These are phyloP conservation scores for Tetrapisispora iriomotensis DNA, from an alignment of 805 yeast species.

Conservation along the genomic window DNA sequence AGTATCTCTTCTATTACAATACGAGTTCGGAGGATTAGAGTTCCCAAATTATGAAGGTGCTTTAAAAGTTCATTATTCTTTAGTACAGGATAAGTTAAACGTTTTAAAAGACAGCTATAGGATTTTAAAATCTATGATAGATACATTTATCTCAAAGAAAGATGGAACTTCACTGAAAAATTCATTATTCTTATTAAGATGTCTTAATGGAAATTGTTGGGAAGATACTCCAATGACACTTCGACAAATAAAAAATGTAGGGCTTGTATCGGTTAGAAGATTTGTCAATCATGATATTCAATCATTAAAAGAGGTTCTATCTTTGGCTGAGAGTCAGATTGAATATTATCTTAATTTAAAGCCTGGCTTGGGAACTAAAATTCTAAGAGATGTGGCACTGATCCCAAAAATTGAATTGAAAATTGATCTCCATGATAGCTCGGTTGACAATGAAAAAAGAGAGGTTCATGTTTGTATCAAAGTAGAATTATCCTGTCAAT, in stretches of 20 bases:
- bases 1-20: constrained; percentile 36
- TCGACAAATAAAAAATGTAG: constrained; percentile 41
- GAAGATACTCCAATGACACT: constrained; percentile 37
- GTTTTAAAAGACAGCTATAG: constrained; percentile 36
- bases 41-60: constrained; percentile 38
- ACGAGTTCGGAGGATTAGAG: constrained; percentile 41
- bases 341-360: constrained; percentile 35
- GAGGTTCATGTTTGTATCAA: constrained; percentile 11
- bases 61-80: constrained; percentile 29
- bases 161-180: constrained; percentile 36
- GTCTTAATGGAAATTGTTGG: constrained; percentile 41
- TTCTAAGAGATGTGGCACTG: constrained; percentile 26
- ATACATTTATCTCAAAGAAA: constrained; percentile 32
- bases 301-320: constrained; percentile 25
- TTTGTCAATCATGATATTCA: constrained; percentile 31
- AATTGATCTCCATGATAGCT: constrained; percentile 11
- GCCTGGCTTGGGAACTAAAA: constrained; percentile 34
- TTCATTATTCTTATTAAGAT: constrained; percentile 32
- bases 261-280: constrained; percentile 32
- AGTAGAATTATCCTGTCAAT: constrained; percentile 16
- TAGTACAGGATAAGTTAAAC: constrained; percentile 36
- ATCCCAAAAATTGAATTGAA: constrained; percentile 32
- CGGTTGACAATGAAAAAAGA: constrained; percentile 1
- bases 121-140: constrained; percentile 36
- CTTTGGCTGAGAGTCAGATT: constrained; percentile 27